A percentile compares a stretch with the other conserved stretches of the same genome.
Conservation (phyloP, 2,329 filamentous ascomycete genomes). For the Fusarium sp. region DNA sequence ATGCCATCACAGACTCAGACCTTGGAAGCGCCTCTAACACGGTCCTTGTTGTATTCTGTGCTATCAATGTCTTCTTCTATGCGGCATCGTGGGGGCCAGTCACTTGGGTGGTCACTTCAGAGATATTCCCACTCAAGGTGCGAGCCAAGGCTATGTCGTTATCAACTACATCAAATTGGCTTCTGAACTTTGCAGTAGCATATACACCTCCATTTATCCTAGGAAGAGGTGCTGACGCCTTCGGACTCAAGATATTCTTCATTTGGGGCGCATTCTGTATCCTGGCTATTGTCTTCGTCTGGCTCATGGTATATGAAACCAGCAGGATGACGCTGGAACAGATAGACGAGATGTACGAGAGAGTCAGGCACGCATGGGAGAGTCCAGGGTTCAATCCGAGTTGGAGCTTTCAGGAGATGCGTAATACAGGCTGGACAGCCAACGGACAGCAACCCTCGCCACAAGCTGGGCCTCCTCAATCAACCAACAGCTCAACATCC, state of each 20-base stretch:
- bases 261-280: conserved; percentile 83
- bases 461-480: conserved; percentile 28
- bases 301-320: conserved; percentile 79
- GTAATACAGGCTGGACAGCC: conserved; percentile 67
- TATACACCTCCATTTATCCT: conserved; percentile 85
- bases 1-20: conserved; percentile 51
- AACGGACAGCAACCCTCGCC: conserved; percentile 60
- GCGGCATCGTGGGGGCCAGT: conserved; percentile 82
- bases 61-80: conserved; percentile 82
- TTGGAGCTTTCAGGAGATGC: conserved; percentile 76
- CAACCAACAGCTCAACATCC: conserved; percentile 45
- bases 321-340: conserved; percentile 81
- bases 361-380: conserved; percentile 76
- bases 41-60: conserved; percentile 71
- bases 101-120: conserved; percentile 78
- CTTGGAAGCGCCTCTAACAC: conserved; percentile 61
- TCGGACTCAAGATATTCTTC: conserved; percentile 81
- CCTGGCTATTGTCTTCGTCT: conserved; percentile 77
- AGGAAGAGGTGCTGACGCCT: conserved; percentile 73
- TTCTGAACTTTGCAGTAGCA: conserved; percentile 82
- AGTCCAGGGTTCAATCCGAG: conserved; percentile 73
- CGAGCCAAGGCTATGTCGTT: conserved; percentile 80
- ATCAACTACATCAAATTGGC: conserved; percentile 81
- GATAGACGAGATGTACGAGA: conserved; percentile 82
- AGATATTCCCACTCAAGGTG: conserved; percentile 76